Evolutionary conservation across 148 eudicot genomes (phyloP), one percentile per base, ranked within the genome.

Genomic region (Hydrangea macrophylla): DNA sequence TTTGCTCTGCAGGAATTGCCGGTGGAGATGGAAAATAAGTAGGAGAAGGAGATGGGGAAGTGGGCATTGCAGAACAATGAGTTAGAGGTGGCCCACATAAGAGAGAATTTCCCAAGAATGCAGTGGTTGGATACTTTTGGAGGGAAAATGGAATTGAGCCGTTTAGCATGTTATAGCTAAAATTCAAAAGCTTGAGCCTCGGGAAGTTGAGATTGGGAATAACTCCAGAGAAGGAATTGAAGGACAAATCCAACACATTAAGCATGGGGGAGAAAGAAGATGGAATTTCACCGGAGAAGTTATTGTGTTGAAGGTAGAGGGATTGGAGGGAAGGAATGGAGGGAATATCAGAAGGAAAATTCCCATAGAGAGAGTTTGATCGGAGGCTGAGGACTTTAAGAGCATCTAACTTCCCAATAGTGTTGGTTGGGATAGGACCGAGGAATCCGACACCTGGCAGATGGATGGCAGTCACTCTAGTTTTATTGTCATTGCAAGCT

Each of bases 371-470:
- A 68, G 66, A 68, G 81, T 94, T 94, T 39, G 91, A 85, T 73
- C 97, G 75, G 25, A 94, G 86, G 69, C 97, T 94, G 23, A 94
- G 77, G 61, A 81, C 71, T 65, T 73, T 48, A 22, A 94, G 96
- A 59, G 91, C 85, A 81, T 85, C 88, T n/a, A 94, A 82, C 63
- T 85, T 88, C 28, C 91, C 93, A 7, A 94, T 73, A 59, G 75
- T 89, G 45, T 80, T 82, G 2, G 69, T 12, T 11, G 96, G 99
- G 39, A 94, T 80, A 1, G 90, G 44, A 51, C 97, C 97, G 33
- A 59, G 72, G 17, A 94, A 85, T 57, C 99, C 99, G 1, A 81
- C 73, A 57, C 88, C 93, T 2, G 99, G 99, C 30, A 94, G 97
- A 74, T 75, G 97, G 12, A 94, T 22, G 45, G 69, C 81, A 40